phyloP scores from a whole-genome alignment of 768 basidiomycete genomes.

The Pleurotus giganteus region DNA sequence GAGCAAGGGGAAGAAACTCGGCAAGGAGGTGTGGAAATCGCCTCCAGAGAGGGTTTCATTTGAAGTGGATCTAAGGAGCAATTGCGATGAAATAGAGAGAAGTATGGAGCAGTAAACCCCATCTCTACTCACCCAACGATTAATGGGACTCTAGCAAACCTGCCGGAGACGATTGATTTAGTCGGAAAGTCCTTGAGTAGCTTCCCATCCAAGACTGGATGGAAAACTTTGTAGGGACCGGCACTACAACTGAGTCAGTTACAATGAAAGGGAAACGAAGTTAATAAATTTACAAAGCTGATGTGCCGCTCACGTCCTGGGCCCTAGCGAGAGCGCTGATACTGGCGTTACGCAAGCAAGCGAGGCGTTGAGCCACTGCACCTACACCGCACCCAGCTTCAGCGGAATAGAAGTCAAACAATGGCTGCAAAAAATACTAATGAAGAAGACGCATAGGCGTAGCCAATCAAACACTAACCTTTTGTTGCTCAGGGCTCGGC shows the following conservation, averaged over 20 bases:
- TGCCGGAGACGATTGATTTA: slow-evolving; percentile 38
- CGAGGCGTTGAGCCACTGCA: slow-evolving; percentile 31
- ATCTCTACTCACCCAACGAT: slow-evolving; percentile 50
- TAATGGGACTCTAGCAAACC: slow-evolving; percentile 49
- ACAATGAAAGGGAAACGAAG: slow-evolving; percentile 1
- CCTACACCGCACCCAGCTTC: slow-evolving; percentile 48
- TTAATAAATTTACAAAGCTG: slow-evolving; percentile 37
- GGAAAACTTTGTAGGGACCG: slow-evolving; percentile 41
- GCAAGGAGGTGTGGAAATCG: slow-evolving; percentile 34
- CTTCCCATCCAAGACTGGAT: slow-evolving; percentile 51
- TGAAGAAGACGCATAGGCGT: not conserved
- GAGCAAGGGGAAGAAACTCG: slow-evolving; percentile 43
- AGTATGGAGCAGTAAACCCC: not conserved
- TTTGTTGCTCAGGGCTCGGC: slow-evolving; percentile 48
- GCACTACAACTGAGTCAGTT: not conserved
- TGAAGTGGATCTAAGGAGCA: slow-evolving; percentile 42
- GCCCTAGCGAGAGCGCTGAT: slow-evolving; percentile 51
- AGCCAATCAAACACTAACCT: slow-evolving; percentile 30
- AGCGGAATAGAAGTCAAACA: slow-evolving; percentile 50
- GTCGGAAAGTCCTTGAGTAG: slow-evolving; percentile 52
- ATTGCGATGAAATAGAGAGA: not conserved
- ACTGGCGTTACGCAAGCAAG: slow-evolving; percentile 47
- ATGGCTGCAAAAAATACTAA: slow-evolving; percentile 30
- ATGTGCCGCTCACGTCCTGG: slow-evolving; percentile 44
- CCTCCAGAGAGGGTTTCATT: slow-evolving; percentile 56